phyloP scores from a whole-genome alignment of 192 early-diverging fungal species.

The Coemansia sp. region DNA sequence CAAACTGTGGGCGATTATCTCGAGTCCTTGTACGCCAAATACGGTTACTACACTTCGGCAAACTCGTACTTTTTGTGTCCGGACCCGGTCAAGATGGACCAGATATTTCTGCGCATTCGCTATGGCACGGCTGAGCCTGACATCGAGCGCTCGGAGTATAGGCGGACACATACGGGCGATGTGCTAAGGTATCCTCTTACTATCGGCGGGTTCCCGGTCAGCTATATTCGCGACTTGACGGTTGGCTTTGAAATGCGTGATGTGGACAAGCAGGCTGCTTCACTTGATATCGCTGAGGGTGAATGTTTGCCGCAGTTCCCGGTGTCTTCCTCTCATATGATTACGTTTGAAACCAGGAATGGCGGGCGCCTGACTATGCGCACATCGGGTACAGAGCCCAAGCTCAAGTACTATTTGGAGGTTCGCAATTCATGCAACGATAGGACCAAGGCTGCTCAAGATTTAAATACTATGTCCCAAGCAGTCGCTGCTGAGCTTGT shows the following conservation, averaged over 20 bases:
- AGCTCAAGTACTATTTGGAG: conserved; percentile 85
- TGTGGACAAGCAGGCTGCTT: conserved; percentile 31
- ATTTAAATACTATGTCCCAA: conserved; percentile 53
- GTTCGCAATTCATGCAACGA: conserved; percentile 48
- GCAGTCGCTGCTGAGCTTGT: conserved; percentile 55
- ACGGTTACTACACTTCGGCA: conserved; percentile 80
- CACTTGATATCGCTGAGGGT: background rate
- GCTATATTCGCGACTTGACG: conserved; percentile 83
- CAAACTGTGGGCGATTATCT: conserved; percentile 66
- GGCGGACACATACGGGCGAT: conserved; percentile 13
- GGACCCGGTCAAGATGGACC: conserved; percentile 65
- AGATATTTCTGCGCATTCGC: conserved; percentile 81
- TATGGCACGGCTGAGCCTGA: conserved; percentile 23
- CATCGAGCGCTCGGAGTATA: conserved; percentile 23
- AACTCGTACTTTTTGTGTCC: conserved; percentile 89
- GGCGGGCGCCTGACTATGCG: conserved; percentile 66
- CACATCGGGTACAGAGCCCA: conserved; percentile 87
- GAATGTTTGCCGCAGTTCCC: conserved; percentile 69
- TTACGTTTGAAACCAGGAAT: conserved; percentile 80
- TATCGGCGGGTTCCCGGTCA: conserved; percentile 68
- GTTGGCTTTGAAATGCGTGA: conserved; percentile 76
- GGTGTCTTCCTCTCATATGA: conserved; percentile 84
- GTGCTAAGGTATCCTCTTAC: conserved; percentile 69
- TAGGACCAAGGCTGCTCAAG: conserved; percentile 52
- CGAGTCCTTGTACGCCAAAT: conserved; percentile 71